phyloP scores from a whole-genome alignment of 257 asterid genomes.

The Scutellaria minor region DNA sequence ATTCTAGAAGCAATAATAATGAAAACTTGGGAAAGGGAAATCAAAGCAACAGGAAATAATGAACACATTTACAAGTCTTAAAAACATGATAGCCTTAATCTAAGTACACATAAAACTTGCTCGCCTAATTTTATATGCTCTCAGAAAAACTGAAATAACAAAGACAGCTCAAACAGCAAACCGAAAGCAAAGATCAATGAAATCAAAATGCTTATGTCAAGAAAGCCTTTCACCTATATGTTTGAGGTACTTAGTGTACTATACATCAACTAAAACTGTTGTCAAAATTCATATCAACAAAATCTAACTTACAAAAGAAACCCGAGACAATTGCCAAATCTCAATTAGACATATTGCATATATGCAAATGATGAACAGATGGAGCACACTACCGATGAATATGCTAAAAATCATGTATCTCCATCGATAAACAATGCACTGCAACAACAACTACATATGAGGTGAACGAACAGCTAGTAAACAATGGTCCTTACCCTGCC shows the following conservation, averaged over 20 bases:
- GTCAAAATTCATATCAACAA: neutral
- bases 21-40: slow-evolving; percentile 7
- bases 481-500: slow-evolving; percentile 51
- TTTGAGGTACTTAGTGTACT: neutral
- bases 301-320: neutral
- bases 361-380: neutral
- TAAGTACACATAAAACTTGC: too few species aligned
- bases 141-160: slow-evolving; percentile 4
- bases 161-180: neutral
- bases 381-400: neutral
- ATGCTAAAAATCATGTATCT: neutral
- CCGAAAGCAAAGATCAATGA: neutral
- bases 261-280: neutral
- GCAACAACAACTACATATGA: neutral
- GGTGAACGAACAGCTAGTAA: too few species aligned
- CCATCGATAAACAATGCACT: neutral
- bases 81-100: neutral
- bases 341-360: neutral
- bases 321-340: slow-evolving; percentile 16
- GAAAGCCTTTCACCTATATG: neutral
- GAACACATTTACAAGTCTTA: neutral
- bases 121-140: neutral
- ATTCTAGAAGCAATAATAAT: neutral
- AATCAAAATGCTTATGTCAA: neutral
- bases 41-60: neutral